Conservation (phyloP, 148 eudicot species). For the Fagopyrum tataricum region DNA sequence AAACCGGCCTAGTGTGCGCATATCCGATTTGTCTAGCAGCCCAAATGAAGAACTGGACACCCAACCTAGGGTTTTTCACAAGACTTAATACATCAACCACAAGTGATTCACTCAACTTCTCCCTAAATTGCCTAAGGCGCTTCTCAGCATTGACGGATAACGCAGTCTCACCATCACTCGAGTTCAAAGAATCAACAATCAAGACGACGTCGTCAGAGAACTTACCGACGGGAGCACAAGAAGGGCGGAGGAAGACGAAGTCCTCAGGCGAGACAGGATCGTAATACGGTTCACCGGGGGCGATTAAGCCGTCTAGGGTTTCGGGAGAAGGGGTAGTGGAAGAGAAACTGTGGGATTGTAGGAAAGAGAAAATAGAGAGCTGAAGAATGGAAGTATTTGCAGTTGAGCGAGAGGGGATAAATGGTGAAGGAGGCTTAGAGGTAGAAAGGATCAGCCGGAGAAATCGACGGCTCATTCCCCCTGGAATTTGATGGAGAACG, state of each 20-base stretch:
- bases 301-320: conserved; percentile 28
- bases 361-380: not conserved
- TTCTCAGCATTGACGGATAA: conserved; percentile 44
- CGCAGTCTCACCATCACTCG: conserved; percentile 29
- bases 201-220: conserved; percentile 32
- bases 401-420: not conserved
- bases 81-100: conserved; percentile 63
- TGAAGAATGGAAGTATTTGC: not conserved
- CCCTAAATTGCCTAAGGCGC: conserved; percentile 62
- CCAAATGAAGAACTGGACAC: conserved; percentile 82
- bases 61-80: conserved; percentile 48
- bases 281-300: conserved; percentile 21
- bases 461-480: conserved; percentile 12
- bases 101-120: conserved; percentile 38
- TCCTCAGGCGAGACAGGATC: conserved; percentile 26
- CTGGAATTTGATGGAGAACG: conserved; percentile 12
- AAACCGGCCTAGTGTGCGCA: conserved; percentile 48
- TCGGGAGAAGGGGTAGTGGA: conserved; percentile 21
- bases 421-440: not conserved
- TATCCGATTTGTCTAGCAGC: conserved; percentile 86
- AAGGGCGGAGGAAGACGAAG: conserved; percentile 27
- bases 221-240: conserved; percentile 31
- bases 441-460: conserved; percentile 10
- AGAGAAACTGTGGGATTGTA: conserved; percentile 20
- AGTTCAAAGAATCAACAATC: conserved; percentile 43